phyloP scores from a whole-genome alignment of 2,329 filamentous ascomycete species.

The Raffaelea albimanens region DNA sequence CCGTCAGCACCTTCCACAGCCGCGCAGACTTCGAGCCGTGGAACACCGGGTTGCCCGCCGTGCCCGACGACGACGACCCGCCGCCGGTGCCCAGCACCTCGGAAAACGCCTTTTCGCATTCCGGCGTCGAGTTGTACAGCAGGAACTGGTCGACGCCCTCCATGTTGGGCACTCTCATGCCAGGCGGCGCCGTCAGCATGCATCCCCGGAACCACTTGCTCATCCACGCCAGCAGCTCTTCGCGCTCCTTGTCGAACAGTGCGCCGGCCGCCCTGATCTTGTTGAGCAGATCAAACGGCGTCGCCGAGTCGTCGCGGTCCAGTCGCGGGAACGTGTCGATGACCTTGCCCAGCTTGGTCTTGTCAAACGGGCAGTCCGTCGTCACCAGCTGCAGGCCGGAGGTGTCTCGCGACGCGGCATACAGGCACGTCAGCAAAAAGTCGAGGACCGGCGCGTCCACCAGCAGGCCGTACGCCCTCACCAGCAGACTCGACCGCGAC shows the following conservation, averaged over 20 bases:
- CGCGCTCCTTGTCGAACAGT: conserved; percentile 4
- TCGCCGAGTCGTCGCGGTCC: conserved; percentile 1
- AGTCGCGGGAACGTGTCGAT: conserved; percentile 15
- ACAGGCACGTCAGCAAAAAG: conserved; percentile 14
- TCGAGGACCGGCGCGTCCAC: conserved; percentile 15
- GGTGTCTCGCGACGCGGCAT: conserved; percentile 9
- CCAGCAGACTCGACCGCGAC: conserved; percentile 9
- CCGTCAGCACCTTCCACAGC: conserved; percentile 15
- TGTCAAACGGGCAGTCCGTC: conserved; percentile 10
- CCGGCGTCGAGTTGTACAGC: conserved; percentile 13
- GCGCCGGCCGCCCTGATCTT: conserved; percentile 6
- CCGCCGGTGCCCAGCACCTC: neutral
- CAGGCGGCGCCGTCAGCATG: conserved; percentile 13
- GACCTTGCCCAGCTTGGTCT: conserved; percentile 4
- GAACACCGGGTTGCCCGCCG: conserved; percentile 12
- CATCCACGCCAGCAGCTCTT: conserved; percentile 15
- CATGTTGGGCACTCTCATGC: conserved; percentile 13
- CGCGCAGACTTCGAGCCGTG: conserved; percentile 10
- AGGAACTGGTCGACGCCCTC: conserved; percentile 15
- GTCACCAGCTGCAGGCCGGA: conserved; percentile 9
- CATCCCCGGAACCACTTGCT: conserved; percentile 14
- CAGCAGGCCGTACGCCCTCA: conserved; percentile 11
- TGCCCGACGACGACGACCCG: neutral
- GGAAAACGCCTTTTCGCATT: conserved; percentile 12
- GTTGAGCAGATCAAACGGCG: conserved; percentile 9